Evolutionary conservation across 192 early-diverging fungal species (phyloP), one percentile per base, ranked within the genome.

Genomic region (Umbelopsis ramanniana): DNA sequence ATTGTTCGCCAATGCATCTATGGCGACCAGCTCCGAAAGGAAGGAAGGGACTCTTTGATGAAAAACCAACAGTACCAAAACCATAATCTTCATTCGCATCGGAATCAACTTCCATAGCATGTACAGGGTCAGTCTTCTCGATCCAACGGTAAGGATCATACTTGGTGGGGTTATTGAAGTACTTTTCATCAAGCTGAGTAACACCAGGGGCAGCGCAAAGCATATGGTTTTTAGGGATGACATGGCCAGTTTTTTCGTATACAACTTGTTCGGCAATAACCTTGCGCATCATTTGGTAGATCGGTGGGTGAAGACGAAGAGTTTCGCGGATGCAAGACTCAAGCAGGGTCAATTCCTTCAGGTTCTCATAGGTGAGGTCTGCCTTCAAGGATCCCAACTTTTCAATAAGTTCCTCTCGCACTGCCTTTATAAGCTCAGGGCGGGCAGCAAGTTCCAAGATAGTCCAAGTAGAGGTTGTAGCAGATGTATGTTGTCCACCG

Each of bases 11-110:
- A 82, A 99, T 99, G 85, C 97, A 99, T 68, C 97, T 88, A 88
- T 99, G 97, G 70, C 97, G 93, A 48, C 90, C 95, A 33, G 96
- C 97, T 76, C 97, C 97, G 85, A 99, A 99, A 38, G 97, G 97
- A 74, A 99, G 86, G 78, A 90, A 97, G 22, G 93, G 90, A 68
- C 87, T 91, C 72, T 88, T 86, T 22, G 97, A 95, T 29, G 82
- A 82, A 29, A 79, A 76, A 46, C 83, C 84, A 50, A 91, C 84
- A 72, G 83, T 85, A 66, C 93, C 93, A 75, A 90, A 94, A 33
- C 93, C 93, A 72, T 90, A 94, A 80, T 94, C 91, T 15, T 84
- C 78, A 74, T 86, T 84, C 10, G 74, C 82, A 67, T 84, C 81
- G 17, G 80, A 77, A 55, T 81, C 88, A 12, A 84, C 86, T 29